Percentiles rank a stretch among this genome's conserved stretches.
Evolutionary conservation across 2,329 filamentous ascomycete species (phyloP).

Genomic region (Curvularia spicifera): DNA sequence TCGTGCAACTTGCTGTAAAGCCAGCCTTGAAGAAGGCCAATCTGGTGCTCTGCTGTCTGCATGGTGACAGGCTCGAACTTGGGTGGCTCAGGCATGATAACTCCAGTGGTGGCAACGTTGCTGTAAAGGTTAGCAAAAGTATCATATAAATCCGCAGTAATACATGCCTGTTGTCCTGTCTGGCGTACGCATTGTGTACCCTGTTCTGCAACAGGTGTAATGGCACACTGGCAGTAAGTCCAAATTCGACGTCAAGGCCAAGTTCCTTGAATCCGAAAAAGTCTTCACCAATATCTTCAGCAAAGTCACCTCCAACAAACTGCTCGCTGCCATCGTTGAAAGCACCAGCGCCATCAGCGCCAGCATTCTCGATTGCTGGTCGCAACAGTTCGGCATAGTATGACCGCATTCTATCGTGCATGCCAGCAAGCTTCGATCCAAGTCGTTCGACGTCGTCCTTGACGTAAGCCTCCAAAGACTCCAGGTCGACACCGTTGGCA

Average conservation of each 20-base stretch:
- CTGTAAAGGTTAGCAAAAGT: conserved; percentile 50
- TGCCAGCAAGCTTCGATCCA: conserved; percentile 75
- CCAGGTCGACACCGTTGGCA: conserved; percentile 82
- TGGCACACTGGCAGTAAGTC: conserved; percentile 86
- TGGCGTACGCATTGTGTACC: conserved; percentile 83
- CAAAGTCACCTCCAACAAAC: conserved; percentile 95
- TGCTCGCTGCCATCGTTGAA: conserved; percentile 98
- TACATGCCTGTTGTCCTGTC: conserved; percentile 68
- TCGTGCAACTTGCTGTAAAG: conserved; percentile 88
- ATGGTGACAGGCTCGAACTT: conserved; percentile 78
- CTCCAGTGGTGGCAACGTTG: conserved; percentile 63
- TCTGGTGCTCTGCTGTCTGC: conserved; percentile 78
- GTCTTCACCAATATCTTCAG: conserved; percentile 96
- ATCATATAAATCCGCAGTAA: conserved; percentile 6
- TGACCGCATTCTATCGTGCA: conserved; percentile 93
- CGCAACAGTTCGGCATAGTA: conserved; percentile 93
- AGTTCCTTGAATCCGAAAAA: conserved; percentile 98
- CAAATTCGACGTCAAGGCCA: conserved; percentile 89
- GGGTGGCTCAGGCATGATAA: conserved; percentile 71
- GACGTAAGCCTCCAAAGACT: conserved; percentile 81
- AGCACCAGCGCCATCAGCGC: conserved; percentile 82
- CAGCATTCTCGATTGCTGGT: conserved; percentile 79
- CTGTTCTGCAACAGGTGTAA: conserved; percentile 92
- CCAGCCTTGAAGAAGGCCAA: conserved; percentile 89
- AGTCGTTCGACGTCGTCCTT: conserved; percentile 93